Base-by-base conservation (phyloP, 257 asterid species). In the Scutellaria barbata region DNA sequence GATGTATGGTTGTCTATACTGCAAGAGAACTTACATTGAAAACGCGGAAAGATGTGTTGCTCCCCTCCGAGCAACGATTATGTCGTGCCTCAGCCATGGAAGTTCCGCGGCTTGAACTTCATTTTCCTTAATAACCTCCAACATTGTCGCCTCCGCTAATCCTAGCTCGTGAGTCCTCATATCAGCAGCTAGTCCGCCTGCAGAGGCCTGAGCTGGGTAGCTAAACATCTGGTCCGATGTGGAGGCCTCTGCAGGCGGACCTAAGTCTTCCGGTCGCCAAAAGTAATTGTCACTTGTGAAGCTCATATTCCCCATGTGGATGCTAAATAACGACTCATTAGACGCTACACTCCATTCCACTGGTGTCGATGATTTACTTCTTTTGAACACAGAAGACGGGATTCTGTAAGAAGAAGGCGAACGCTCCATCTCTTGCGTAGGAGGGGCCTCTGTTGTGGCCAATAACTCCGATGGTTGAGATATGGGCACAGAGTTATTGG, bases 321-420 rank as follows among this genome's bases (percentile, higher is more conserved):
- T 83, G 76, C 94, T 87, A 68, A 87, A 87, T 30, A 87, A 51
- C 4, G 94, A 87, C 33, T 87, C 94, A 30, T 85, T 85, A 0
- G 94, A 87, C 12, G 85, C 71, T 14, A 61, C 72, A 48, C 94
- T 87, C 94, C 94, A 85, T 0, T 87, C 89, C 55, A 54, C 69
- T 1, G 82, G 85, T 16, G 79, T 37, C 2, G 67, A 66, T 1
- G 89, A 78, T 59, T 54, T 61, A 12, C 66, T 76, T 16, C 79
- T 75, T 1, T 71, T 76, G 30, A 85, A 87, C 10, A 85, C 94
- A 0, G 79, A 68, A 5, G 89, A 37, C 0, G 90, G 94, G 39
- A 85, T 85, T 25, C 90, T 57, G 57, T 87, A 71, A 1, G 17
- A 5, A 1, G 80, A 52, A 2, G 25, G 39, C 0, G 74, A 17